Base-by-base conservation (phyloP, 1,284 basidiomycete species). In the Rhodotorula sp. region DNA sequence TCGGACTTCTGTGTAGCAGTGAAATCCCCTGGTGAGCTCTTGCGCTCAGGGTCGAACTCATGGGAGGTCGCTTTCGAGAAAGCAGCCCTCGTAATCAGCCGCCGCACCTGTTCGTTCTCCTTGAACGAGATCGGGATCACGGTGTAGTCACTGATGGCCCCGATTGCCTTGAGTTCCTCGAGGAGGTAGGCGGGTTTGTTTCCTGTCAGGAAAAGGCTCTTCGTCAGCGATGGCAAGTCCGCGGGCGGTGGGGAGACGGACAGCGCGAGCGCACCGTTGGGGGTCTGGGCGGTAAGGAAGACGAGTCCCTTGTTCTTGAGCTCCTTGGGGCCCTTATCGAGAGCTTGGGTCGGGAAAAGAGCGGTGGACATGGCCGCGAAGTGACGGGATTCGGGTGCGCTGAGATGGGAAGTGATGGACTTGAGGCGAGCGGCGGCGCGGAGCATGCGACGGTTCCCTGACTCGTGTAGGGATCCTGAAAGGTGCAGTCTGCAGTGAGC, bases 111-210 rank as follows among this genome's bases (percentile, higher is more conserved):
- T 14, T 60, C 52, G 66, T 70, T 68, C 16, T 34, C 52, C 23
- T 56, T 31, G 60, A 73, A 62, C n/a, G 45, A 60, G 50, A 60
- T 66, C 45, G 66, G 64, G 3, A 69, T 28, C 48, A 68, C 34
- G 1, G 56, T 38, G 69, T 70, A 73, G 23, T 26, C 47, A 4
- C 45, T n/a, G 62, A 74, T 62, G 23, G 60, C 60, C 2, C 66
- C 66, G 23, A 55, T 43, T 21, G 59, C 66, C 55, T 72, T 70
- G 45, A 75, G 66, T 64, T 75, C 73, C 49, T 75, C 73, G 63
- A 66, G 57, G 38, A 61, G 62, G 60, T 65, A 58, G 5, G 58
- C 52, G 8, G 49, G 43, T 55, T 71, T 74, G 62, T 64, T 61
- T 15, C 68, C 64, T 26, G 56, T 58, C 4, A 34, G 21, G 34